Base-by-base conservation (phyloP, 306 rosid species). In the Senna tora region DNA sequence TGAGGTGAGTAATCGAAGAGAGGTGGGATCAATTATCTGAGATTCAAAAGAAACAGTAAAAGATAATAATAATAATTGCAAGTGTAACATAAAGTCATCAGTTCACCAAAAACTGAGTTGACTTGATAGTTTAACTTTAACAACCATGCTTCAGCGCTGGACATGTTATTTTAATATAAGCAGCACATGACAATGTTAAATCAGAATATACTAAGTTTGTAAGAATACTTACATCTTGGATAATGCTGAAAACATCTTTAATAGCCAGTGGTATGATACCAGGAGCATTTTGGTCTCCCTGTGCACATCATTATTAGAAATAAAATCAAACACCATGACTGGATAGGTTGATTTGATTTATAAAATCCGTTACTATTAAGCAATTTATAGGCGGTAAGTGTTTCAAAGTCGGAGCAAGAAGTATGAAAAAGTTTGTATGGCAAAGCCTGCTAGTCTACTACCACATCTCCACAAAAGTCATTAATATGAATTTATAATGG, bases 211-310 rank as follows among this genome's bases (percentile, higher is more conserved):
- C 25, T 38, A 21, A 54, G 72, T 68, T 67, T 11, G 66, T 34
- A 63, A 22, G 80, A 78, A 79, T 69, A 73, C 96, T 91, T 79
- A 94, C 99, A 84, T 94, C 99, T 85, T 94, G 99, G 71, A 94
- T 91, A 25, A 88, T 94, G 86, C 93, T 86, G 85, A 94, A 94
- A 78, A 94, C 99, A 69, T 91, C 99, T 84, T 94, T 94, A 81
- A 94, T 94, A 72, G 99, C 96, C 86, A 94, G 74, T 3, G 99
- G 99, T 80, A 94, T 94, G 80, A 94, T 73, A 47, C 99, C 99
- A 34, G 97, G 99, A 75, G 84, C 85, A 65, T 70, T 76, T 72
- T 91, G 99, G 72, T 94, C 99, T 76, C 99, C 99, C 99, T 94
- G 90, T 70, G 72, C 57, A 65, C 60, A 55, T 79, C 73, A 71